Conservation (phyloP, 805 yeast species). For the Yueomyces sinensis region DNA sequence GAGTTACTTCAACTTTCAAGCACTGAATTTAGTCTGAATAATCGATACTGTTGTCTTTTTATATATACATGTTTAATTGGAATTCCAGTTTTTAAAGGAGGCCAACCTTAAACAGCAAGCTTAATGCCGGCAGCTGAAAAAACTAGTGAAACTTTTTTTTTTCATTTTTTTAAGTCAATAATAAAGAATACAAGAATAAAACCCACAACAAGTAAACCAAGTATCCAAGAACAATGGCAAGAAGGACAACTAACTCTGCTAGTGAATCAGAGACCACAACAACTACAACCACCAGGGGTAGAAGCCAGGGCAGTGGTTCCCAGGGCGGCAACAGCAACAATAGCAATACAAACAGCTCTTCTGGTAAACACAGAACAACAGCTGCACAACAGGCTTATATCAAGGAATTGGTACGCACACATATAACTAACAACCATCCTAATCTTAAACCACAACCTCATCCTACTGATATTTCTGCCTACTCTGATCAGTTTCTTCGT, state of each 20-base stretch:
- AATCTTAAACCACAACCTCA: conserved; percentile 35
- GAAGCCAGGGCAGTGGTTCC: conserved; percentile 4
- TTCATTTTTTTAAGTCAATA: too few relatives aligned
- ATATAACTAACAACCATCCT: conserved; percentile 66
- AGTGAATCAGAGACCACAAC: conserved; percentile 20
- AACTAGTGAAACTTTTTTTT: too few relatives aligned
- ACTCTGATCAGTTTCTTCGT: conserved; percentile 52
- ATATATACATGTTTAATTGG: too few relatives aligned
- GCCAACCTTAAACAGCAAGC: too few relatives aligned
- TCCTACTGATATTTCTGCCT: conserved; percentile 56
- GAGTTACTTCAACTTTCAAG: too few relatives aligned
- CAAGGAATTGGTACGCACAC: conserved; percentile 51
- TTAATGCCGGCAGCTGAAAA: too few relatives aligned
- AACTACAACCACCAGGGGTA: conserved; percentile 3
- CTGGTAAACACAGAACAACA: conserved; percentile 31
- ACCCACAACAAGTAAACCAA: too few relatives aligned
- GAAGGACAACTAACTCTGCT: conserved; percentile 13
- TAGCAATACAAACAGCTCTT: not conserved
- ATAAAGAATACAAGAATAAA: too few relatives aligned
- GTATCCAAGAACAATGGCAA: too few relatives aligned
- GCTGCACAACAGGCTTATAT: conserved; percentile 52
- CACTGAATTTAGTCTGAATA: too few relatives aligned
- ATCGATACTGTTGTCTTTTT: too few relatives aligned
- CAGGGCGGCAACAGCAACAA: conserved; percentile 1
- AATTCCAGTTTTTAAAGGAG: too few relatives aligned